These are phyloP conservation scores for Mycena polygramma DNA, from an alignment of 768 basidiomycete genomes.

Conservation along the genomic window DNA sequence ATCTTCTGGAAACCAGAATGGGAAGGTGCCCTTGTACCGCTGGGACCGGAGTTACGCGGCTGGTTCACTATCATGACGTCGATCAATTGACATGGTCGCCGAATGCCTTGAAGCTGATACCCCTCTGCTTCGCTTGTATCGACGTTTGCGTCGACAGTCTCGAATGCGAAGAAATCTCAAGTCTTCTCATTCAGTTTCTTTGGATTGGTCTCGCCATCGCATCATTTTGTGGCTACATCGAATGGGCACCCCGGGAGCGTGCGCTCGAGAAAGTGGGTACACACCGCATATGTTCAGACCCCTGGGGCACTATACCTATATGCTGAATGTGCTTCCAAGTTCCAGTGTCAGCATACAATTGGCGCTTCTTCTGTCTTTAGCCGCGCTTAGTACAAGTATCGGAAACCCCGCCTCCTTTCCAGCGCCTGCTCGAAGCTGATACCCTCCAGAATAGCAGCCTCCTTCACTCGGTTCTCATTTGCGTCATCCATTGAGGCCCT, in stretches of 20 bases:
- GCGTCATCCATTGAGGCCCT: conserved; percentile 57
- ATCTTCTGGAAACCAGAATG: background rate
- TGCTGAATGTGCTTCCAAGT: conserved; percentile 1
- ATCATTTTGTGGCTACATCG: too few relatives aligned
- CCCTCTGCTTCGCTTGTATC: conserved; percentile 28
- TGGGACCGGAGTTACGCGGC: conserved; percentile 21
- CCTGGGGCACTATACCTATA: conserved; percentile 28
- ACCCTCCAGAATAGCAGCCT: conserved; percentile 70
- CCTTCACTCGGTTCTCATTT: conserved; percentile 63
- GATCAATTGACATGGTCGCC: conserved; percentile 12
- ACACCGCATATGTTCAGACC: background rate
- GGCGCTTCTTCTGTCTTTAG: too few relatives aligned
- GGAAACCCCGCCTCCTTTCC: conserved; percentile 66
- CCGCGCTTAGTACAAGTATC: conserved; percentile 62
- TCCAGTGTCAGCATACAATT: background rate
- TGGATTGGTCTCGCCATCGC: conserved; percentile 29
- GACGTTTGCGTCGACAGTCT: conserved; percentile 19
- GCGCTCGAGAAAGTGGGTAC: conserved; percentile 27
- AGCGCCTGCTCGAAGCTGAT: conserved; percentile 72
- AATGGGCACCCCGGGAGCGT: conserved; percentile 30
- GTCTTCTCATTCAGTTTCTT: conserved; percentile 22
- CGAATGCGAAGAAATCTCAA: conserved; percentile 29
- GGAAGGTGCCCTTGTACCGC: conserved; percentile 20
- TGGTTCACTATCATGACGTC: too few relatives aligned
- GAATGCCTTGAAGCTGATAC: conserved; percentile 33